phyloP scores from a whole-genome alignment of 257 asterid species.

The Plantago major region DNA sequence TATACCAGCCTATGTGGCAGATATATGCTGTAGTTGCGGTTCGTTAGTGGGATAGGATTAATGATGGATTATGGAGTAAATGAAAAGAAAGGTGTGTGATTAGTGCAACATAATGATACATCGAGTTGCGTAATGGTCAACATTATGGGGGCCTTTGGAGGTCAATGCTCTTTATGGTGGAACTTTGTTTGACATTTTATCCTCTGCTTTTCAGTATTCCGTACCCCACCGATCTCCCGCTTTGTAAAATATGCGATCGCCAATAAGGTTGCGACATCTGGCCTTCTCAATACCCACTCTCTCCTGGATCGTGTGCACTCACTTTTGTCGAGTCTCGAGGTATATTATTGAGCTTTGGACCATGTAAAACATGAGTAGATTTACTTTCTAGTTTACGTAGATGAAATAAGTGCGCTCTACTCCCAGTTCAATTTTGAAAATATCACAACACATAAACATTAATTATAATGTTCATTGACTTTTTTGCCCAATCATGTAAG shows the following conservation, averaged over 20 bases:
- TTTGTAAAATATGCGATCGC: constrained; percentile 41
- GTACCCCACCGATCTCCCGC: constrained; percentile 27
- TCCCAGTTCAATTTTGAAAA: no score
- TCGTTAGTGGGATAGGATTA: no score
- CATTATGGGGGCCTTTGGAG: constrained; percentile 24
- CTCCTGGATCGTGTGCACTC: constrained; percentile 2
- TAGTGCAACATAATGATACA: constrained; percentile 4
- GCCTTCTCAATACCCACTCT: constrained; percentile 16
- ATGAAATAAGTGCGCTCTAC: no score
- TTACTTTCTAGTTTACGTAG: no score
- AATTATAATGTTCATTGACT: no score
- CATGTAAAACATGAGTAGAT: no score
- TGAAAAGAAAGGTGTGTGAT: constrained; percentile 5
- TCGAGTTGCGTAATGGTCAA: constrained; percentile 27
- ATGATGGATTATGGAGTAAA: neutral
- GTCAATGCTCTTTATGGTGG: constrained; percentile 42
- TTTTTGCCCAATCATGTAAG: no score
- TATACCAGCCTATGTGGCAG: no score
- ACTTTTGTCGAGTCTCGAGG: neutral
- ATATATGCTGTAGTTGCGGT: no score
- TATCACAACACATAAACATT: no score
- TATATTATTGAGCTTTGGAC: no score
- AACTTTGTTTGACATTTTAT: constrained; percentile 38
- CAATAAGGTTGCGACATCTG: constrained; percentile 33
- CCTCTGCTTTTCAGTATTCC: neutral